Evolutionary conservation across 371 early-diverging fungal species (phyloP).

Genomic region (Mortierella sp.): DNA sequence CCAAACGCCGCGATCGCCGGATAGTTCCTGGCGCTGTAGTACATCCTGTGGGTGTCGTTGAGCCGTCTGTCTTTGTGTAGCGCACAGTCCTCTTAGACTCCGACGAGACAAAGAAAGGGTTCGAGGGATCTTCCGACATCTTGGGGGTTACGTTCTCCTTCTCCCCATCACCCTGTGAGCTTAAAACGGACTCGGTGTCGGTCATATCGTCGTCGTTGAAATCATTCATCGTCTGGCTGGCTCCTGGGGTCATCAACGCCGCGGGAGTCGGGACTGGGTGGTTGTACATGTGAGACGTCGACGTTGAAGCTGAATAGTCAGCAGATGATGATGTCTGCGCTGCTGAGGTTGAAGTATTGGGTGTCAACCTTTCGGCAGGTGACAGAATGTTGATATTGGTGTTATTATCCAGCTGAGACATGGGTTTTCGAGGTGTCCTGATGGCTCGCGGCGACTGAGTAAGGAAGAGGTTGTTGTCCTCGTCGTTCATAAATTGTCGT

Average conservation of each 20-base stretch:
- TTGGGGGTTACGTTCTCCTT: slow-evolving; percentile 54
- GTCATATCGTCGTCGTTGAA: slow-evolving; percentile 38
- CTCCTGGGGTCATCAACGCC: slow-evolving; percentile 39
- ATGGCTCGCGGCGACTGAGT: slow-evolving; percentile 34
- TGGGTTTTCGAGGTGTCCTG: slow-evolving; percentile 29
- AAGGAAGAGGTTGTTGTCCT: slow-evolving; percentile 35
- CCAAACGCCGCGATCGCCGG: slow-evolving; percentile 34
- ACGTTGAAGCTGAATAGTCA: slow-evolving; percentile 7
- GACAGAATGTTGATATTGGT: not conserved
- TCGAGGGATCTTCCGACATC: slow-evolving; percentile 22
- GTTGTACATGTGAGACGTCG: not conserved
- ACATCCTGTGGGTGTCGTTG: slow-evolving; percentile 33
- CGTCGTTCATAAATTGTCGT: slow-evolving; percentile 33
- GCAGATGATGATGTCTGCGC: not conserved
- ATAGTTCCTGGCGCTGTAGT: slow-evolving; percentile 26
- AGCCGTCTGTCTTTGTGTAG: slow-evolving; percentile 20
- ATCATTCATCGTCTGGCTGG: slow-evolving; percentile 32
- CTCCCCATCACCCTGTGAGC: slow-evolving; percentile 34
- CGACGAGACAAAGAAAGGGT: slow-evolving; percentile 24
- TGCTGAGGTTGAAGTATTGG: not conserved
- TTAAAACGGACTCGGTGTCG: slow-evolving; percentile 45
- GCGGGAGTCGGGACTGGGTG: not conserved
- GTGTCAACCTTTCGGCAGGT: not conserved
- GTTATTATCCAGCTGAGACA: not conserved
- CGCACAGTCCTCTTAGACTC: slow-evolving; percentile 14